Percentiles rank a stretch among this genome's conserved stretches.
Evolutionary conservation across 805 yeast genomes (phyloP).

Genomic region (Lipomyces spencermartinsiae): DNA sequence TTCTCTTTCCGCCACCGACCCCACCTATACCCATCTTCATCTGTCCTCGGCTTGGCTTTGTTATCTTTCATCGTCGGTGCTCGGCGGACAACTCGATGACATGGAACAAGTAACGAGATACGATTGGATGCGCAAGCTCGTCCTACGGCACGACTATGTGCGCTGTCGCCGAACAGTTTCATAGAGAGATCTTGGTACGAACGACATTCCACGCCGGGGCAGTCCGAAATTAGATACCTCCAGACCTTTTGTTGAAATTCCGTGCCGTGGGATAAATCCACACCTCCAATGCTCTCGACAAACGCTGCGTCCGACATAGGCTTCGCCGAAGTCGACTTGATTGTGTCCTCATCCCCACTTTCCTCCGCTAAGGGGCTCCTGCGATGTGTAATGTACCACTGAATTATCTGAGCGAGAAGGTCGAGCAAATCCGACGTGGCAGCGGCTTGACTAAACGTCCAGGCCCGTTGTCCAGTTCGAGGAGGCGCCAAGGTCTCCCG

Average conservation of each 20-base stretch:
- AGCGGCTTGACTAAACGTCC: neutral
- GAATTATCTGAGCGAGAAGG: slow-evolving; percentile 1
- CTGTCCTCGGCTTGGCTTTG: neutral
- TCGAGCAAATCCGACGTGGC: neutral
- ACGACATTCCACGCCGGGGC: neutral
- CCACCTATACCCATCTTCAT: slow-evolving; percentile 3
- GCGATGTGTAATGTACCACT: neutral
- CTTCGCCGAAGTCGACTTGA: neutral
- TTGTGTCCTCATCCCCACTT: neutral
- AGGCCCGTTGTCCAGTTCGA: neutral
- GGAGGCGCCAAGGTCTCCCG: neutral
- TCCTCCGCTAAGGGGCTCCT: neutral
- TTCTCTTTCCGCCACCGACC: neutral
- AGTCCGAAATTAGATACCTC: neutral
- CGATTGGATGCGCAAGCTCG: slow-evolving; percentile 14
- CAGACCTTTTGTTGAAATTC: slow-evolving; percentile 10
- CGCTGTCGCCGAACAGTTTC: neutral
- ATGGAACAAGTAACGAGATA: slow-evolving; percentile 17
- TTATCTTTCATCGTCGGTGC: neutral
- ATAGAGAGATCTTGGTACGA: slow-evolving; percentile 6
- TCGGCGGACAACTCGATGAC: slow-evolving; percentile 14
- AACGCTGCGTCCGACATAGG: slow-evolving; percentile 8
- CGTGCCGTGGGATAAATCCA: slow-evolving; percentile 8
- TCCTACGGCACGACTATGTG: slow-evolving; percentile 14
- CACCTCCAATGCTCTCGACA: slow-evolving; percentile 5